These are phyloP conservation scores for Penicillium taxi DNA, from an alignment of 495 filamentous ascomycete genomes.

Conservation along the genomic window DNA sequence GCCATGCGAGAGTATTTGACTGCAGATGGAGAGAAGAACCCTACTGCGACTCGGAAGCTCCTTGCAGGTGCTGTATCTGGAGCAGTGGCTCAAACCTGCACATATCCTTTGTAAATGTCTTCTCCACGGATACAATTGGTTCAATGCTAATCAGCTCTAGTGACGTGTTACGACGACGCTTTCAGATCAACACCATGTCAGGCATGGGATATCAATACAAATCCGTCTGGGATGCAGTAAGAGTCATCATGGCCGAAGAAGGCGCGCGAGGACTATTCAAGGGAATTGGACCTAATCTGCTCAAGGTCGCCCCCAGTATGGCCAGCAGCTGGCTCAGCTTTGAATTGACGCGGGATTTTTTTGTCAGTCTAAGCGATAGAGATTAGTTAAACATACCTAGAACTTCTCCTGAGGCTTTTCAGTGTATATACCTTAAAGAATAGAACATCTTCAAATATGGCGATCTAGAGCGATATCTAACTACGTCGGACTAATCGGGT, in stretches of 20 bases:
- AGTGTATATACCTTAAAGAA: too few species aligned
- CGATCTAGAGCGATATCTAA: too few species aligned
- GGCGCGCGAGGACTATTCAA: slow-evolving; percentile 77
- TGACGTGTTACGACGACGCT: slow-evolving; percentile 89
- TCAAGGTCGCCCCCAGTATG: slow-evolving; percentile 98
- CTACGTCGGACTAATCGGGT: not conserved
- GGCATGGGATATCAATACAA: slow-evolving; percentile 98
- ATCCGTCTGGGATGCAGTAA: slow-evolving; percentile 74
- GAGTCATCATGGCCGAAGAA: slow-evolving; percentile 72
- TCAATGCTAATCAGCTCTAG: slow-evolving; percentile 32
- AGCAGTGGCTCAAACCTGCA: slow-evolving; percentile 95
- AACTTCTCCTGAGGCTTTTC: too few species aligned
- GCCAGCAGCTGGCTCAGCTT: slow-evolving; percentile 97
- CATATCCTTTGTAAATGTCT: slow-evolving; percentile 89
- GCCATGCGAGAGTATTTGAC: slow-evolving; percentile 76
- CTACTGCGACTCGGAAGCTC: slow-evolving; percentile 70
- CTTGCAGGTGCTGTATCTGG: slow-evolving; percentile 85
- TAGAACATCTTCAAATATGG: too few species aligned
- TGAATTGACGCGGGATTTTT: slow-evolving; percentile 81
- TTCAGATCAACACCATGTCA: slow-evolving; percentile 98
- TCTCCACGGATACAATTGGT: slow-evolving; percentile 5
- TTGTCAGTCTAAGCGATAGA: slow-evolving; percentile 49
- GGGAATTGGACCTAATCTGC: slow-evolving; percentile 83
- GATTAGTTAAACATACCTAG: slow-evolving; percentile 20
- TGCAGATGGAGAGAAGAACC: slow-evolving; percentile 79